phyloP scores from a whole-genome alignment of 2,329 filamentous ascomycete species.

The Xylariaceae sp. region DNA sequence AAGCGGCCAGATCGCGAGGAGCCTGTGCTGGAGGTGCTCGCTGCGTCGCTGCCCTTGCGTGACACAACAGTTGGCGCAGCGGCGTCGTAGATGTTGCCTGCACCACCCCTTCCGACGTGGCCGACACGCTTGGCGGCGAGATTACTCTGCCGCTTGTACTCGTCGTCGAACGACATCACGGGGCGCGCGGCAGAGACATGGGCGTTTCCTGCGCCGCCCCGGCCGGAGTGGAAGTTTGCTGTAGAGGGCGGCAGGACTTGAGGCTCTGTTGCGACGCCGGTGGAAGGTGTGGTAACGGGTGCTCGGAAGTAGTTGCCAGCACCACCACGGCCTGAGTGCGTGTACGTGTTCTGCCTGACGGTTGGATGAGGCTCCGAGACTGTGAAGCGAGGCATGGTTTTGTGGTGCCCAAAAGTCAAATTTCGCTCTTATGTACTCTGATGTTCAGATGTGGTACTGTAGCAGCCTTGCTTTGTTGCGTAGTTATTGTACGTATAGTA shows the following conservation, averaged over 20 bases:
- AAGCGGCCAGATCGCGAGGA: constrained; percentile 32
- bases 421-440: constrained; percentile 10
- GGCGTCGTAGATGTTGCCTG: constrained; percentile 50
- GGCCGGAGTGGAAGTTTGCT: constrained; percentile 59
- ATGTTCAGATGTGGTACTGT: background rate
- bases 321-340: constrained; percentile 53
- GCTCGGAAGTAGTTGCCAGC: constrained; percentile 54
- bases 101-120: constrained; percentile 62
- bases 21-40: constrained; percentile 27
- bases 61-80: constrained; percentile 3
- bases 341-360: constrained; percentile 42
- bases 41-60: constrained; percentile 13
- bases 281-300: constrained; percentile 36
- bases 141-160: constrained; percentile 53
- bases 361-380: constrained; percentile 48
- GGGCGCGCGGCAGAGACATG: constrained; percentile 48
- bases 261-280: constrained; percentile 42
- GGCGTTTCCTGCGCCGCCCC: constrained; percentile 65
- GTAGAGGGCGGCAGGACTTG: constrained; percentile 41
- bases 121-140: constrained; percentile 50
- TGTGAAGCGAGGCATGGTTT: constrained; percentile 40
- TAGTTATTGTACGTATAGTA: background rate
- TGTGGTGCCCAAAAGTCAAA: constrained; percentile 1
- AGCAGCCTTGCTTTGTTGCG: background rate
- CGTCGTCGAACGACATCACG: constrained; percentile 64